A percentile compares a stretch with the other conserved stretches of the same genome.
These are phyloP conservation scores for Candida patagonica DNA, from an alignment of 805 yeast genomes.

Conservation along the genomic window DNA sequence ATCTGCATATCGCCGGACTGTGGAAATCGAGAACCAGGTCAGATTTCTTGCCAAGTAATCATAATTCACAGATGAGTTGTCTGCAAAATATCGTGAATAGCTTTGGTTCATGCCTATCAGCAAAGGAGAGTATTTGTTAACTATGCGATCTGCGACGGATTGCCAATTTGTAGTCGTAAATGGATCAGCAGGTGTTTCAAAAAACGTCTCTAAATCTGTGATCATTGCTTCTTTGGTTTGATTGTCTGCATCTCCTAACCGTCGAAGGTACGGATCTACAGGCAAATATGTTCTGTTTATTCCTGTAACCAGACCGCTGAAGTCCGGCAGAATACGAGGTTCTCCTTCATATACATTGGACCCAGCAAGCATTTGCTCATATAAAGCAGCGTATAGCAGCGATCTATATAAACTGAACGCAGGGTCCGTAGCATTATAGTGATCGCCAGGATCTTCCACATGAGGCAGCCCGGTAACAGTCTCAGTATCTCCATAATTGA, in stretches of 20 bases:
- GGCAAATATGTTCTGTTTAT: slow-evolving; percentile 40
- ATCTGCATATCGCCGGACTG: background rate
- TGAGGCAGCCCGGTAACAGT: background rate
- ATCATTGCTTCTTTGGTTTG: slow-evolving; percentile 31
- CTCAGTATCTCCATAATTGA: background rate
- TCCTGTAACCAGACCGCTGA: slow-evolving; percentile 43
- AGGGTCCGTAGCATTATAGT: slow-evolving; percentile 14
- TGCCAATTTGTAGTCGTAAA: slow-evolving; percentile 46
- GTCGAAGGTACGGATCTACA: slow-evolving; percentile 39
- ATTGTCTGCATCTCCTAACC: slow-evolving; percentile 27
- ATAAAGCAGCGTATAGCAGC: slow-evolving; percentile 29
- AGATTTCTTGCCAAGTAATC: slow-evolving; percentile 2
- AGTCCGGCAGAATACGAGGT: slow-evolving; percentile 42
- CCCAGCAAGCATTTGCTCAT: slow-evolving; percentile 41
- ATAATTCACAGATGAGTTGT: background rate
- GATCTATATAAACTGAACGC: slow-evolving; percentile 14
- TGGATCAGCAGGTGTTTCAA: slow-evolving; percentile 31
- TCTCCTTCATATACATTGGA: slow-evolving; percentile 41
- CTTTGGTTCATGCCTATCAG: slow-evolving; percentile 35
- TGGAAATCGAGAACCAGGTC: background rate
- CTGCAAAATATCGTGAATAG: slow-evolving; percentile 17
- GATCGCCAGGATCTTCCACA: slow-evolving; percentile 15
- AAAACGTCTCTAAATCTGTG: slow-evolving; percentile 26
- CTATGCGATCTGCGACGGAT: slow-evolving; percentile 37
- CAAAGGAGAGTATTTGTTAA: slow-evolving; percentile 44